Conservation (phyloP, 805 yeast genomes). For the Ogataea siamensis region DNA sequence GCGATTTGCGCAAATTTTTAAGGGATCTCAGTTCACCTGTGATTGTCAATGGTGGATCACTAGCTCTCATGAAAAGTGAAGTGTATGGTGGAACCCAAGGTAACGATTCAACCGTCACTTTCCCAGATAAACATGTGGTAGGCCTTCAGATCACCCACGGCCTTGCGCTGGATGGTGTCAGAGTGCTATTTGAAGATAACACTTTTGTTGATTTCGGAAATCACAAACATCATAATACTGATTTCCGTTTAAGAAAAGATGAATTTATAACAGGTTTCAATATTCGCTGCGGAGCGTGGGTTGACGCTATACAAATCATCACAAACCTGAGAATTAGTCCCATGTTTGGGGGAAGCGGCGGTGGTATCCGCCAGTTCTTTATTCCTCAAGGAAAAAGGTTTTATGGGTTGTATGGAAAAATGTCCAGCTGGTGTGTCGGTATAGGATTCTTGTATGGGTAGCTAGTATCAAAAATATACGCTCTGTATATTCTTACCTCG, state of each 20-base stretch:
- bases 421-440: constrained; percentile 70
- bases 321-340: constrained; percentile 58
- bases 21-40: constrained; percentile 19
- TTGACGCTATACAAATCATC: constrained; percentile 78
- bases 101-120: constrained; percentile 13
- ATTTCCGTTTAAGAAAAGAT: constrained; percentile 51
- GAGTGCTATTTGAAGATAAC: constrained; percentile 42
- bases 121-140: constrained; percentile 31
- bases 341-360: constrained; percentile 65
- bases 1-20: constrained; percentile 43
- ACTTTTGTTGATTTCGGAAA: constrained; percentile 46
- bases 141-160: constrained; percentile 71
- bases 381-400: constrained; percentile 63
- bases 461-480: constrained; percentile 1
- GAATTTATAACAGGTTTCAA: constrained; percentile 61
- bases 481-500: not conserved
- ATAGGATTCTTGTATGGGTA: constrained; percentile 62
- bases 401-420: constrained; percentile 70
- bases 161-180: constrained; percentile 77
- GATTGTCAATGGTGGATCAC: constrained; percentile 17
- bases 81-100: constrained; percentile 26
- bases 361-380: constrained; percentile 56
- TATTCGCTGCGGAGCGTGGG: constrained; percentile 80
- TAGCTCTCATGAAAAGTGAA: constrained; percentile 22
- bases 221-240: constrained; percentile 49